Conservation (phyloP, 2,329 filamentous ascomycete species). For the Fonsecaea multimorphosa region DNA sequence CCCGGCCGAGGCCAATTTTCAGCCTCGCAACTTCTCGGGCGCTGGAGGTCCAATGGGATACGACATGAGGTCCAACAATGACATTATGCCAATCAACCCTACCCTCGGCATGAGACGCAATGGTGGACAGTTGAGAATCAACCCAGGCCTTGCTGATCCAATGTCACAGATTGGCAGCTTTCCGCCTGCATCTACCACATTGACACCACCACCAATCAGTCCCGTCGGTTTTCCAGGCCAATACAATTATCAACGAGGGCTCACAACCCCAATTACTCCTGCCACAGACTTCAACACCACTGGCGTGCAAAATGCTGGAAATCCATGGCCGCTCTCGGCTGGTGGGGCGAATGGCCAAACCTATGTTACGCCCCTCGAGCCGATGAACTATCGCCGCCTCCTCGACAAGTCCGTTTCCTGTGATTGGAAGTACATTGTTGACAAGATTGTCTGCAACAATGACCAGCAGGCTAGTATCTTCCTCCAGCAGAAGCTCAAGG, state of each 20-base stretch:
- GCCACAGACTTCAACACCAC: conserved; percentile 29
- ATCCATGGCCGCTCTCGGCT: conserved; percentile 44
- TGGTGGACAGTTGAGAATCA: conserved; percentile 31
- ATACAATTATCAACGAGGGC: conserved; percentile 38
- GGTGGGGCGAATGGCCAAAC: conserved; percentile 68
- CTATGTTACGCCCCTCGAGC: conserved; percentile 85
- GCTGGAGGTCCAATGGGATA: conserved; percentile 26
- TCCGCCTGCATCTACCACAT: conserved; percentile 23
- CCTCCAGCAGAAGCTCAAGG: conserved; percentile 97
- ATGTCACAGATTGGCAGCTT: conserved; percentile 29
- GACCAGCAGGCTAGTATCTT: conserved; percentile 99
- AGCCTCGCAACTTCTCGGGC: conserved; percentile 31
- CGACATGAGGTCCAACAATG: conserved; percentile 29
- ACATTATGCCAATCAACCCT: conserved; percentile 29
- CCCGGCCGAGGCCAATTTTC: conserved; percentile 29
- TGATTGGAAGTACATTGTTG: conserved; percentile 99
- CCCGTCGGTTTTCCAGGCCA: conserved; percentile 29
- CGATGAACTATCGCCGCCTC: conserved; percentile 92
- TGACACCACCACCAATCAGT: conserved; percentile 36
- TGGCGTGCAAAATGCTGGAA: conserved; percentile 28
- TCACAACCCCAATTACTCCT: conserved; percentile 31
- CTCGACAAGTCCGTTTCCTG: conserved; percentile 95
- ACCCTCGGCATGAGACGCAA: conserved; percentile 34
- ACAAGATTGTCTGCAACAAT: conserved; percentile 99
- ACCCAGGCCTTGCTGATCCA: conserved; percentile 30